These are phyloP conservation scores for Carpinus fangiana DNA, from an alignment of 306 rosid species.

Conservation along the genomic window DNA sequence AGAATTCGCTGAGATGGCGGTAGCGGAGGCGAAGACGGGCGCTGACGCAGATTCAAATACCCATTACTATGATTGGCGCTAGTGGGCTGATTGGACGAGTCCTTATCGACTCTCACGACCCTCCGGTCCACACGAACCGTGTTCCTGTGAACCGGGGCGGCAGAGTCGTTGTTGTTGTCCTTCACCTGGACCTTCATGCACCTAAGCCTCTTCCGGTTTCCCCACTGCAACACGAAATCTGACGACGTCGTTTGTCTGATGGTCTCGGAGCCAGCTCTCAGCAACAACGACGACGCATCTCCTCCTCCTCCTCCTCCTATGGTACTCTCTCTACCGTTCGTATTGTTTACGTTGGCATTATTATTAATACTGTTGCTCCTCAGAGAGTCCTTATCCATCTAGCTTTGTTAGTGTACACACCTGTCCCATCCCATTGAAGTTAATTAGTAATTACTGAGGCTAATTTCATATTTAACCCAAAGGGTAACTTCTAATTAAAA, in stretches of 20 bases:
- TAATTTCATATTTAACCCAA: slow-evolving; percentile 30
- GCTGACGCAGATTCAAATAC: slow-evolving; percentile 78
- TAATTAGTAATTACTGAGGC: slow-evolving; percentile 22
- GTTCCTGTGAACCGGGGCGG: slow-evolving; percentile 61
- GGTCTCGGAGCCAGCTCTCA: slow-evolving; percentile 50
- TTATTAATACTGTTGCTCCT: slow-evolving; percentile 32
- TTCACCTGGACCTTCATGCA: slow-evolving; percentile 90
- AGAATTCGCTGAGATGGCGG: slow-evolving; percentile 72
- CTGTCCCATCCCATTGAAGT: slow-evolving; percentile 32
- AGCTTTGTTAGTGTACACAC: slow-evolving; percentile 18
- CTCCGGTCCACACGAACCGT: slow-evolving; percentile 82
- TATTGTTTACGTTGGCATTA: slow-evolving; percentile 18
- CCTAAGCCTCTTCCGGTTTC: slow-evolving; percentile 85
- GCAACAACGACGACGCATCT: slow-evolving; percentile 51
- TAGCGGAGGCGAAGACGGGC: slow-evolving; percentile 69
- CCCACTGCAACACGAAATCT: slow-evolving; percentile 81
- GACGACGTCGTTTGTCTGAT: slow-evolving; percentile 57
- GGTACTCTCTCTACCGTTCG: slow-evolving; percentile 43
- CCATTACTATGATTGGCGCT: slow-evolving; percentile 42
- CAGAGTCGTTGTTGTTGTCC: slow-evolving; percentile 50
- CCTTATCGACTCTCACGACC: slow-evolving; percentile 69
- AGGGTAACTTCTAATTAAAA: neutral
- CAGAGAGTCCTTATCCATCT: slow-evolving; percentile 67
- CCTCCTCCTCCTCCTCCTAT: slow-evolving; percentile 33
- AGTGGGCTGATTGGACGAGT: slow-evolving; percentile 46